Percentiles rank a stretch among this genome's conserved stretches.
Conservation (phyloP, 805 yeast species). For the Kuraishia hungarica region DNA sequence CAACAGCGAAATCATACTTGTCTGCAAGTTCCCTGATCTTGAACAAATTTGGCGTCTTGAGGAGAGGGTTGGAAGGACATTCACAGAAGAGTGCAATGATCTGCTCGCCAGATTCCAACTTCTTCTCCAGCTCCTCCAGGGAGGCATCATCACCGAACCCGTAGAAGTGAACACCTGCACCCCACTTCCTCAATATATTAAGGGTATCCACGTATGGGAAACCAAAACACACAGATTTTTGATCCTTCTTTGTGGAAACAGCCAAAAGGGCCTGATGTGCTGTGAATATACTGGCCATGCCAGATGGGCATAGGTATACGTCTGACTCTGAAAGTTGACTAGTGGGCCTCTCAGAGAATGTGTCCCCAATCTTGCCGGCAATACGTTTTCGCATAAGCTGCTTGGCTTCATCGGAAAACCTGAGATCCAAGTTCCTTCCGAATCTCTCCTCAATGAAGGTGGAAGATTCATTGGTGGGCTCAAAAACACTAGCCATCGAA, state of each 20-base stretch:
- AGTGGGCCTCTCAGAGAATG: neutral
- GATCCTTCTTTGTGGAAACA: slow-evolving; percentile 13
- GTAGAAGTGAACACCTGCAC: slow-evolving; percentile 81
- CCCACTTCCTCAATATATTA: slow-evolving; percentile 79
- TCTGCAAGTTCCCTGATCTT: slow-evolving; percentile 60
- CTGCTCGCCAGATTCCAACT: slow-evolving; percentile 53
- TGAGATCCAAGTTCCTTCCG: slow-evolving; percentile 80
- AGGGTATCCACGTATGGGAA: slow-evolving; percentile 93
- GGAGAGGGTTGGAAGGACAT: slow-evolving; percentile 90
- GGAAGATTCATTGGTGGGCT: slow-evolving; percentile 38
- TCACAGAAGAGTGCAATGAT: slow-evolving; percentile 83
- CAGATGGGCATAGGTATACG: slow-evolving; percentile 79
- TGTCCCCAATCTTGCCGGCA: slow-evolving; percentile 49
- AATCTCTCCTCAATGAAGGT: slow-evolving; percentile 80
- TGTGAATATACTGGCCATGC: slow-evolving; percentile 86
- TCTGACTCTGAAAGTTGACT: slow-evolving; percentile 40
- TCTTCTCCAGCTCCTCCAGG: slow-evolving; percentile 52
- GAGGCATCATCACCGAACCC: slow-evolving; percentile 77
- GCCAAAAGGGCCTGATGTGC: slow-evolving; percentile 47
- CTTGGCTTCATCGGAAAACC: slow-evolving; percentile 71
- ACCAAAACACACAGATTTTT: slow-evolving; percentile 87
- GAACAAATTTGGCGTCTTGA: slow-evolving; percentile 72
- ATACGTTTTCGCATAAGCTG: slow-evolving; percentile 66
- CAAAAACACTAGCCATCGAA: slow-evolving; percentile 2
- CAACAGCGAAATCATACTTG: slow-evolving; percentile 65